Evolutionary conservation across 768 basidiomycete species (phyloP), one percentile per base, ranked within the genome.

Genomic region (Punctularia strigosozonata): DNA sequence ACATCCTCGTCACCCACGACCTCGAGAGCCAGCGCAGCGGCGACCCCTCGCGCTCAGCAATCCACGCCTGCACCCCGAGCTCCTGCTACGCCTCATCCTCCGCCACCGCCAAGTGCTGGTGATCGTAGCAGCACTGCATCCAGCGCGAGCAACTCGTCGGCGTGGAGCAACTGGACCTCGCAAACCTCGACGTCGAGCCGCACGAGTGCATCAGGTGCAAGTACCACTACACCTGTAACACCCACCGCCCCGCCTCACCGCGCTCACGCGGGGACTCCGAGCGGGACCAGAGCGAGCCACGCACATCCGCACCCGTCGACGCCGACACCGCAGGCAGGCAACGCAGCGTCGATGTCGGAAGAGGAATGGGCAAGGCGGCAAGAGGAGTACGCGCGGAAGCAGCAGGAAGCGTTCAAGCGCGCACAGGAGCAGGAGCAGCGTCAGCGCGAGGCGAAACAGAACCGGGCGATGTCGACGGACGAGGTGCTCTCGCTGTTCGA

Each of bases 321-420:
- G n/a, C 6, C 53, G 15, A 42, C 50, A 3, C 17, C 35, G 20
- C 34, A 21, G 15, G 38, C 36, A 1, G 15, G 26, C 26, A 8
- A 15, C 26, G 17, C 25, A 18, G 15, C 43, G 6, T 23, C 44
- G 23, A 22, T 17, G 25, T 46, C 64, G 8, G 71, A 77, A 44
- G 64, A 66, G 4, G 77, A 81, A 38, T 76, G 79, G 69, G 61
- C 67, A 15, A 72, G 77, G 22, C 72, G 72, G 13, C 76, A 80
- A 44, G 75, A 68, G 17, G 77, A 82, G 48, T 70, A 75, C 22
- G 69, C 70, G 21, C 66, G 72, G 33, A 64, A 68, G 43, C 82
- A 80, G 52, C 75, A 79, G 50, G 80, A 83, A 61, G 64, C 63
- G 39, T 85, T 83, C 59, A 71, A 70, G 31, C 65, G 65, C 42